phyloP scores from a whole-genome alignment of 1,139 yeast genomes.

The Candida sojae region DNA sequence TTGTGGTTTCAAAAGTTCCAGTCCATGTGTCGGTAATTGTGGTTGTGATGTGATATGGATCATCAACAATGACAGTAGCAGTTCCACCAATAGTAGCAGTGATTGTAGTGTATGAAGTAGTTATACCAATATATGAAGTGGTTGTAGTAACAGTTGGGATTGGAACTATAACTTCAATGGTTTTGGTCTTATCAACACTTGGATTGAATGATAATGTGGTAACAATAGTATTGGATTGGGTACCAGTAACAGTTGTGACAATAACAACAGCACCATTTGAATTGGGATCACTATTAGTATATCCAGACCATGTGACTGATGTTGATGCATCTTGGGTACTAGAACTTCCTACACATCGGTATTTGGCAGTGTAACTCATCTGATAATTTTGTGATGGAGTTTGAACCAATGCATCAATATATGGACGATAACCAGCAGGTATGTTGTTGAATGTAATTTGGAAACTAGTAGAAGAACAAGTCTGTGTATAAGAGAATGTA shows the following conservation, averaged over 20 bases:
- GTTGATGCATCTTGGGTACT: background rate
- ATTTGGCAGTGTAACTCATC: slow-evolving; percentile 15
- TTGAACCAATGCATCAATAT: slow-evolving; percentile 19
- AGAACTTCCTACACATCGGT: slow-evolving; percentile 15
- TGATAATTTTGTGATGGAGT: background rate
- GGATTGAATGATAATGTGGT: slow-evolving; percentile 21
- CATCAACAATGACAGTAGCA: slow-evolving; percentile 15
- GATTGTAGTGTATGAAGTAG: background rate
- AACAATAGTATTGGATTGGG: slow-evolving; percentile 22
- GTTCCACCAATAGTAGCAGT: slow-evolving; percentile 8
- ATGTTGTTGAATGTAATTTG: slow-evolving; percentile 20
- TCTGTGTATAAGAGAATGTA: slow-evolving; percentile 10
- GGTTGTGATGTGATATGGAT: slow-evolving; percentile 17
- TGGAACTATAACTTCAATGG: slow-evolving; percentile 20
- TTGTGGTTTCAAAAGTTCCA: slow-evolving; percentile 12
- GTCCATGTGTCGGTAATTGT: slow-evolving; percentile 19
- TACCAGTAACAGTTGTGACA: slow-evolving; percentile 25
- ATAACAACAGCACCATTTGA: slow-evolving; percentile 23
- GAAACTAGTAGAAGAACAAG: slow-evolving; percentile 18
- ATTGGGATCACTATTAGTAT: slow-evolving; percentile 16
- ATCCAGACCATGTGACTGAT: slow-evolving; percentile 12
- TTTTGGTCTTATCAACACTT: slow-evolving; percentile 16
- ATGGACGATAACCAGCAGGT: slow-evolving; percentile 37
- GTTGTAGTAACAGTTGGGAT: slow-evolving; percentile 16
- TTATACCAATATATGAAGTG: slow-evolving; percentile 9